These are phyloP conservation scores for Russula emetica DNA, from an alignment of 768 basidiomycete species.

Conservation along the genomic window DNA sequence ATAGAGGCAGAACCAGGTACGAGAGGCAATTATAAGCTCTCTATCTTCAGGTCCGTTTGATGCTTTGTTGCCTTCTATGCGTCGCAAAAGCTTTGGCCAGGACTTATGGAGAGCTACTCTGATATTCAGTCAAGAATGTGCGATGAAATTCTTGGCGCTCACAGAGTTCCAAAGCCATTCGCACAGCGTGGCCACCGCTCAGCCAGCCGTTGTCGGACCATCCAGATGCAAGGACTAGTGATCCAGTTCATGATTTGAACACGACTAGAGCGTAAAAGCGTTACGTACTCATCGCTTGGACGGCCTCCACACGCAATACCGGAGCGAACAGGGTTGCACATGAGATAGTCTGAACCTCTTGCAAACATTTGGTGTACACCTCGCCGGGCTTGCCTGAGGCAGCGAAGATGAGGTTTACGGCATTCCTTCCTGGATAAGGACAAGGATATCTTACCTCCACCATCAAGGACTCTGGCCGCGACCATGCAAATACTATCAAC, in stretches of 20 bases:
- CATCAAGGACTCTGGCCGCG: slow-evolving; percentile 84
- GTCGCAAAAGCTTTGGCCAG: slow-evolving; percentile 75
- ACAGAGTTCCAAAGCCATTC: slow-evolving; percentile 96
- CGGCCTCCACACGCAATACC: slow-evolving; percentile 77
- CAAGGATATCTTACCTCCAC: slow-evolving; percentile 57
- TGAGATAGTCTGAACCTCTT: slow-evolving; percentile 83
- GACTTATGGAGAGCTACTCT: slow-evolving; percentile 79
- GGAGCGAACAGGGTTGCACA: slow-evolving; percentile 84
- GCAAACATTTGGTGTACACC: slow-evolving; percentile 62
- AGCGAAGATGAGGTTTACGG: slow-evolving; percentile 20
- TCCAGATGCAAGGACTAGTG: slow-evolving; percentile 73
- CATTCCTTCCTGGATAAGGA: neutral
- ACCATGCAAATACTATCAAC: slow-evolving; percentile 93
- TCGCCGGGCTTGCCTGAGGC: slow-evolving; percentile 69
- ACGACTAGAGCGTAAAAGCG: neutral
- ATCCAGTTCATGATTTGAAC: slow-evolving; percentile 5
- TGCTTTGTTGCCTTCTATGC: slow-evolving; percentile 67
- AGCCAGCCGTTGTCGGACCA: slow-evolving; percentile 98
- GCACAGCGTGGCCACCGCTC: slow-evolving; percentile 91
- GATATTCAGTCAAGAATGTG: neutral
- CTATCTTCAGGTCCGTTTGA: slow-evolving; percentile 60
- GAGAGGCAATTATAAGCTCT: slow-evolving; percentile 72
- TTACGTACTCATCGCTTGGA: slow-evolving; percentile 87
- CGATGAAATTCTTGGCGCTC: slow-evolving; percentile 30
- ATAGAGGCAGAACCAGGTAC: slow-evolving; percentile 92